Base-by-base conservation (phyloP, 305 asterid genomes). In the Nicotiana rustica region DNA sequence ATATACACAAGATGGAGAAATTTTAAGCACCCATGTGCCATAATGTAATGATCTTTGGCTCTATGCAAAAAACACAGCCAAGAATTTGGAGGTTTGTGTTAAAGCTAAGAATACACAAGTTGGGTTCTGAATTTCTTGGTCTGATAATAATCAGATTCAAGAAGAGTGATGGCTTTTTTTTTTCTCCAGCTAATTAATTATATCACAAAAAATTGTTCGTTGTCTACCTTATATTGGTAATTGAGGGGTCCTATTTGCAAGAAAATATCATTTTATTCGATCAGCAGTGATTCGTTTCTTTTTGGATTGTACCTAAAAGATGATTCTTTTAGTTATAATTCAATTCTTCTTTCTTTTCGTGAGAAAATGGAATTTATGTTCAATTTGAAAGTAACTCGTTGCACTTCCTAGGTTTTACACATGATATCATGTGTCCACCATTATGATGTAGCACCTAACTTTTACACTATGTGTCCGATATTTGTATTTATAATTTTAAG, bases 1-100 rank as follows among this genome's bases (percentile, higher is more conserved):
- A 19, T 10, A 21, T n/a, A 21, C 79, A 49, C 15, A 73, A 25
- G 6, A 49, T 49, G 25, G 79, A 49, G 62, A 73, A 73, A 49
- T 49, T 14, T 9, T 49, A 21, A 13, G 61, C 62, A 25, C 62
- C 79, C 62, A 73, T 49, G 62, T 73, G 79, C 60, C 44, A 73
- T 13, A 13, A 49, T 21, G 64, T 31, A 21, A 73, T 25, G 7
- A 25, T 6, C 6, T 73, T 73, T 49, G 79, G 62, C 64, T 73
- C 79, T 73, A 73, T 49, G 79, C 79, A 49, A 14, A 73, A 47
- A 73, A 13, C 21, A 49, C 79, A 73, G 64, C 79, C 79, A 73
- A 73, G 18, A 73, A 47, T 73, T 49, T 73, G 79, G 79, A 49
- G 79, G 62, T 49, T 25, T 73, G 41, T 49, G 17, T 47, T 73